Base-by-base conservation (phyloP, 2,329 filamentous ascomycete genomes). In the Apiospora saccharicola region DNA sequence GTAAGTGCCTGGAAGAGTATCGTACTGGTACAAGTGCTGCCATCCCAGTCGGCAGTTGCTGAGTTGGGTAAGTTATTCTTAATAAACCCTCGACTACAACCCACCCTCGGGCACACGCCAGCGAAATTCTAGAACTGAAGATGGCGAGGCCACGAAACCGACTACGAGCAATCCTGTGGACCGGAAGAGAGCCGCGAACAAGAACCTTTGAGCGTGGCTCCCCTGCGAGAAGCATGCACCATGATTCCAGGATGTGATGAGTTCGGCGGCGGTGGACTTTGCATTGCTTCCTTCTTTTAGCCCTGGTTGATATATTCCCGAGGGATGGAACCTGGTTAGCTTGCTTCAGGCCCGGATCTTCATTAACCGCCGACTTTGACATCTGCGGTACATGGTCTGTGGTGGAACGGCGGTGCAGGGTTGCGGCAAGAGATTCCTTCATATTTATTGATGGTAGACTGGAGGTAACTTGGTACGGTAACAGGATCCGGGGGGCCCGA, bases 311-410 rank as follows among this genome's bases (percentile, higher is more conserved):
- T 64, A 64, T 64, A 64, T 41, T 14, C 30, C 57, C 57, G 57
- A 64, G 57, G 57, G 57, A 41, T 37, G 57, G 57, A 41, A 41
- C 30, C 57, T 64, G 34, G 57, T 41, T n/a, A 64, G 57, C 34
- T 13, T 41, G 34, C 57, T 41, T n/a, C 57, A 37, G 19, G 34
- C 57, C 57, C 57, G 57, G 57, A 64, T 64, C 57, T 64, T 64
- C 57, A 64, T 64, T 64, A 64, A 64, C 57, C 57, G 57, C 57
- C 57, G 57, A 64, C 30, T 64, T 41, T 64, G 57, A 41, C 57
- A 64, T 64, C 30, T 64, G 57, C 57, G 34, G 19, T 64, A 64
- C 57, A 64, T 34, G 57, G 57, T 64, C 34, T 64, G 57, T 64
- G 34, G 57, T 64, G 57, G 57, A 41, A 64, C 57, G 34, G 22